Conservation (phyloP, 768 basidiomycete species). For the Tremella mesenterica region DNA sequence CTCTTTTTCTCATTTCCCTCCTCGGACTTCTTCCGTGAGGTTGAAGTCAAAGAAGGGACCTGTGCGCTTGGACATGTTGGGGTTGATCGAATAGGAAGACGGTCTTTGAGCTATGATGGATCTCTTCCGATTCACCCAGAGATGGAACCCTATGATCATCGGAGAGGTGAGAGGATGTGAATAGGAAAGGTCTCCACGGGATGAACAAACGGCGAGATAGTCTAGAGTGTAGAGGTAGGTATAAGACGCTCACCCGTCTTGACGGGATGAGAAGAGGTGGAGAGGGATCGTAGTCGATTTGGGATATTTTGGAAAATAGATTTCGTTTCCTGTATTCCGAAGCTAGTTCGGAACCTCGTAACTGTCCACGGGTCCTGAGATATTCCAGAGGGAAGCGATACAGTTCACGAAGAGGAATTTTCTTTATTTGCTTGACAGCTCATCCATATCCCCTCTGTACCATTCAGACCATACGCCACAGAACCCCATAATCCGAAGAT, state of each 20-base stretch:
- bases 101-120: not conserved
- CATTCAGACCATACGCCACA: too few relatives aligned
- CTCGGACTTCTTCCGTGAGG: too few relatives aligned
- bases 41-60: not conserved
- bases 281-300: not conserved
- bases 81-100: not conserved
- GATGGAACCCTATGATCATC: not conserved
- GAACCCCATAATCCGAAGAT: too few relatives aligned
- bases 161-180: not conserved
- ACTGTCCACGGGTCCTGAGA: too few relatives aligned
- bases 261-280: slow-evolving; percentile 1
- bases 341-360: too few relatives aligned
- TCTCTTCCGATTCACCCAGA: not conserved
- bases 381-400: too few relatives aligned
- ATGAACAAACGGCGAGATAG: not conserved
- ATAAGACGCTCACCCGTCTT: not conserved
- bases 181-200: not conserved
- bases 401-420: too few relatives aligned
- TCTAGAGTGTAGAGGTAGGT: not conserved
- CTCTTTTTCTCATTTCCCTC: too few relatives aligned
- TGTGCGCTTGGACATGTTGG: not conserved
- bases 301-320: too few relatives aligned
- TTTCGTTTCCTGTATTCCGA: too few relatives aligned
- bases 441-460: too few relatives aligned
- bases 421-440: too few relatives aligned